Evolutionary conservation across 352 stramenopile genomes (phyloP), one percentile per base, ranked within the genome.

Genomic region (Peronospora destructor): DNA sequence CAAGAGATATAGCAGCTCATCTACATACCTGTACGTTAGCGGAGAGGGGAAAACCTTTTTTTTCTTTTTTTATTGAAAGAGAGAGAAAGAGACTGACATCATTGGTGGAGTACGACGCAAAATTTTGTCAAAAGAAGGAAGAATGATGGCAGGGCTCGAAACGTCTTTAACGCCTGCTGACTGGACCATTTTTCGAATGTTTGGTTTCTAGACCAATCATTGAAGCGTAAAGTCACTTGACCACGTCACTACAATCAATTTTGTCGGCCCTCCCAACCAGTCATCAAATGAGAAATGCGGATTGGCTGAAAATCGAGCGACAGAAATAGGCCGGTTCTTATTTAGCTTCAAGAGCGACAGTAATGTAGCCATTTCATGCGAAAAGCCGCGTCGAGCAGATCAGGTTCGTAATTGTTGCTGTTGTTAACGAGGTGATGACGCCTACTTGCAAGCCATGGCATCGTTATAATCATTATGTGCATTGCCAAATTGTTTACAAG

Each of bases 11-110:
- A 4, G 8, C n/a, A 14, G 47, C 16, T 16, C 29, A 17, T 14
- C 25, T 28, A 55, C 42, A 38, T 66, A 79, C 60, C 62, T 75
- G 60, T 78, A 56, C 71, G 68, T 75, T 55, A 36, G 30, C 50
- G 65, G 53, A 61, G 60, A 63, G 65, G 46, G 52, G 14, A 25
- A 45, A 14, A 61, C 67, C 71, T 73, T 83, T 83, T 87, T 80
- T 86, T 84, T 84, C 72, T 84, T 84, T 73, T 69, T 84, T 87
- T 86, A 83, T 89, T 85, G 71, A 74, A 75, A 75, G 83, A 87
- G 71, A 85, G 74, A 87, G 71, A 87, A 87, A 87, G 73, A 87
- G 74, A 86, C 84, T 87, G 79, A 60, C 59, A 67, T 68, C 38
- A 66, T 60, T 69, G 65, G 65, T 58, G 59, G 59, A 57, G 45